Evolutionary conservation across 768 basidiomycete species (phyloP).

Genomic region (Coprinellus aureogranulatus): DNA sequence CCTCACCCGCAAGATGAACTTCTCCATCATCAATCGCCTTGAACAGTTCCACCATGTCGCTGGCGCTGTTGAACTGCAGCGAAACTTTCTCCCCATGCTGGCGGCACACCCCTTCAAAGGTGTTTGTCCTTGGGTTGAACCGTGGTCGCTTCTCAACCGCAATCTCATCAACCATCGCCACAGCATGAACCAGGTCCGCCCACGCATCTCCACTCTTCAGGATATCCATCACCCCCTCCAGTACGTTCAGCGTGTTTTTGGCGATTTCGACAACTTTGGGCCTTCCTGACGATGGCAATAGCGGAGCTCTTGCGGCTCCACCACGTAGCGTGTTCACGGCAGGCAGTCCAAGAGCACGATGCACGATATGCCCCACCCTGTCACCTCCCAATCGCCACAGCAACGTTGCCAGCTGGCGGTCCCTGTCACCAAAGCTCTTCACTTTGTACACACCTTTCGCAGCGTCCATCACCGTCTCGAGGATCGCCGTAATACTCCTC

Average conservation of each 20-base stretch:
- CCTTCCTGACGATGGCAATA: slow-evolving; percentile 15
- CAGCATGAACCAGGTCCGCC: slow-evolving; percentile 9
- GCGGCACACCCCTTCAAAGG: slow-evolving; percentile 26
- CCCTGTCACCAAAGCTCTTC: slow-evolving; percentile 20
- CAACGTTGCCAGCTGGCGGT: slow-evolving; percentile 17
- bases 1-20: slow-evolving; percentile 25
- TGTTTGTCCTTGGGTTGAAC: slow-evolving; percentile 23
- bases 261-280: slow-evolving; percentile 9
- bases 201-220: neutral
- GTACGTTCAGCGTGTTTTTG: slow-evolving; percentile 5
- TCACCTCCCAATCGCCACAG: slow-evolving; percentile 23
- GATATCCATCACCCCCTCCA: neutral
- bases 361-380: slow-evolving; percentile 19
- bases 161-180: slow-evolving; percentile 31
- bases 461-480: slow-evolving; percentile 6
- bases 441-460: slow-evolving; percentile 19
- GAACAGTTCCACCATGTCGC: slow-evolving; percentile 23
- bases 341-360: slow-evolving; percentile 16
- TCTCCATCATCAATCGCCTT: slow-evolving; percentile 12
- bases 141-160: slow-evolving; percentile 22
- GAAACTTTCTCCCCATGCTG: slow-evolving; percentile 19
- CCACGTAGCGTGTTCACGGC: slow-evolving; percentile 12
- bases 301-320: neutral
- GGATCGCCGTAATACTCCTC: slow-evolving; percentile 11
- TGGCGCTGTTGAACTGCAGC: slow-evolving; percentile 18